These are phyloP conservation scores for Populus davidiana DNA, from an alignment of 345 rosid genomes.

Conservation along the genomic window DNA sequence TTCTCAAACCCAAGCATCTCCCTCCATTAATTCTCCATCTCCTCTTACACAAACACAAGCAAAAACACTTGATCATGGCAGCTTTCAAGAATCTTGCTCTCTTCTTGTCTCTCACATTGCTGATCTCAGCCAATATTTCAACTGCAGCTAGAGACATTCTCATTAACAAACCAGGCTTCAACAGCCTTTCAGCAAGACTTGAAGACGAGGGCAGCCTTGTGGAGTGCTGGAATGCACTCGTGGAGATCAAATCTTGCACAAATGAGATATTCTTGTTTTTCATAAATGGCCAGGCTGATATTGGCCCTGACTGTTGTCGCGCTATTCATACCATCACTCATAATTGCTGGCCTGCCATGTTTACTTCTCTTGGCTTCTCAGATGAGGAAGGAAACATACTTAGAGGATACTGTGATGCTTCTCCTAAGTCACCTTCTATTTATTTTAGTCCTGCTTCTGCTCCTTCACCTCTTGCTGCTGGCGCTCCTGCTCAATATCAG, in stretches of 20 bases:
- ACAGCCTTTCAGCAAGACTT: slow-evolving; percentile 34
- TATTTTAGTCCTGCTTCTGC: slow-evolving; percentile 1
- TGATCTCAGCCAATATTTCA: slow-evolving; percentile 6
- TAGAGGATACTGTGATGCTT: slow-evolving; percentile 54
- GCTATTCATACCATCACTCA: slow-evolving; percentile 52
- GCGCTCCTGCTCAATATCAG: slow-evolving; percentile 10
- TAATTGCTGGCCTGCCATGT: slow-evolving; percentile 84
- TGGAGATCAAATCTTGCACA: slow-evolving; percentile 66
- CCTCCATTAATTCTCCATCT: neutral
- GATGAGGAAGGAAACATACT: slow-evolving; percentile 55
- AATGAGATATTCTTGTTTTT: slow-evolving; percentile 63
- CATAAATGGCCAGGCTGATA: slow-evolving; percentile 52
- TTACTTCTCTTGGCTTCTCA: slow-evolving; percentile 64
- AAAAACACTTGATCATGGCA: neutral
- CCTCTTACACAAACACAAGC: neutral
- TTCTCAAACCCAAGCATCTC: neutral
- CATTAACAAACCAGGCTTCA: slow-evolving; percentile 7
- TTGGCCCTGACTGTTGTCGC: slow-evolving; percentile 58
- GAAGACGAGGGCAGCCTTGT: slow-evolving; percentile 39
- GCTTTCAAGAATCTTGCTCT: slow-evolving; percentile 10
- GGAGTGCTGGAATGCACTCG: slow-evolving; percentile 66
- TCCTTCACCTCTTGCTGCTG: slow-evolving; percentile 17
- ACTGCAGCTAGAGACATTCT: slow-evolving; percentile 18
- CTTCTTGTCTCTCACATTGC: slow-evolving; percentile 18
- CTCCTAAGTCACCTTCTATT: neutral